Evolutionary conservation across 768 basidiomycete genomes (phyloP), one percentile per base, ranked within the genome.

Genomic region (Lepiota subincarnata): DNA sequence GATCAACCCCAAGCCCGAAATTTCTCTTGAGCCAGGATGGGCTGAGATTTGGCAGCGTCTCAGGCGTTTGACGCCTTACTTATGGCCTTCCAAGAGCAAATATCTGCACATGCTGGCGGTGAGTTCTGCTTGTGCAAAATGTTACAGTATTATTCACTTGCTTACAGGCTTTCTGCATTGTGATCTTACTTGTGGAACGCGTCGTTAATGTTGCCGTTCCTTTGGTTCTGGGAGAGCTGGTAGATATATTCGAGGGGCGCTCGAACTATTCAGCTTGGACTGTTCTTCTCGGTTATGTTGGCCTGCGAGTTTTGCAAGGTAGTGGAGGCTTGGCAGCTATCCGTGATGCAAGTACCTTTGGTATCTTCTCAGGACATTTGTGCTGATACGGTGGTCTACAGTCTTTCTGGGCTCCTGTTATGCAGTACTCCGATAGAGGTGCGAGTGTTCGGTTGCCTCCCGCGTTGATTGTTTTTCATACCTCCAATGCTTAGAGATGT

Each of bases 381-480:
- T 18, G 10, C 26, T 22, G 24, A 8, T 43, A 44, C 35, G 31
- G 42, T 16, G 35, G 24, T 28, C 24, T 56, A 3, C 54, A 87
- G 82, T 72, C 79, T 26, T 73, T 92, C 2, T 95, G 92, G 89
- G 80, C 86, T 1, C 90, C 92, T 1, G 87, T 98, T 39, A 88
- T 92, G 80, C 91, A 92, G 68, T 89, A 84, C 65, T 90, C 89
- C 0, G 91, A 95, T 64, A 72, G 86, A 61, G 81, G 81, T 80
- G 57, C 55, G 71, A 62, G 40, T 3, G 50, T 16, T 8, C 12
- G 35, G 19, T 24, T 39, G 38, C 20, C 19, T 24, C 24, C 4
- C 19, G 39, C 14, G 8, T 16, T 36, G 10, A 14, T 39, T 28
- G 20, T 46, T 38, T 16, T 46, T 41, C 28, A 39, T 44, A 18